Conservation (phyloP, 2,329 filamentous ascomycete genomes). For the Alternaria brassicae region DNA sequence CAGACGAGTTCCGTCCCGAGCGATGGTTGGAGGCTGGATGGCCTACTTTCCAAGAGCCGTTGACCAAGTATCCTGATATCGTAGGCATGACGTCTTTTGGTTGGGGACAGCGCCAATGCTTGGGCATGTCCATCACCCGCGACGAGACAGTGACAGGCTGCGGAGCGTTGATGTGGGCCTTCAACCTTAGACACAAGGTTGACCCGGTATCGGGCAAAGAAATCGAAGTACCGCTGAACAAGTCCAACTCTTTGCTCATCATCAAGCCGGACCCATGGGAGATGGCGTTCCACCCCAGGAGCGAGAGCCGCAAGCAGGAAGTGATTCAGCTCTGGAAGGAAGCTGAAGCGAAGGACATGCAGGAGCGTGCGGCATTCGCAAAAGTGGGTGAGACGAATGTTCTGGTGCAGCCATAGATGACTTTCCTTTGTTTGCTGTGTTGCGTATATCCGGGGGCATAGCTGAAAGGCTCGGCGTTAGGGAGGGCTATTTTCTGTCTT, state of each 20-base stretch:
- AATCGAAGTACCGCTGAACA: conserved; percentile 56
- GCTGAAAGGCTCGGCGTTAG: conserved; percentile 8
- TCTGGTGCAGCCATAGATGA: conserved; percentile 6
- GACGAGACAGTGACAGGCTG: conserved; percentile 61
- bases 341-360: conserved; percentile 47
- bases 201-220: conserved; percentile 52
- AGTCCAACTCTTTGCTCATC: conserved; percentile 64
- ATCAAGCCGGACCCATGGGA: conserved; percentile 64
- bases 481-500: not conserved
- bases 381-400: conserved; percentile 31
- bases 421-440: not conserved
- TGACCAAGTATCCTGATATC: conserved; percentile 69
- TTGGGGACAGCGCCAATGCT: conserved; percentile 68
- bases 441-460: conserved; percentile 3
- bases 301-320: conserved; percentile 46
- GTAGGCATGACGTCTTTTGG: conserved; percentile 71
- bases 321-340: conserved; percentile 44
- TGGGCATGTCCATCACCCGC: conserved; percentile 68
- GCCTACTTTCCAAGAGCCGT: conserved; percentile 70
- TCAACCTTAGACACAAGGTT: conserved; percentile 59
- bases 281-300: conserved; percentile 62
- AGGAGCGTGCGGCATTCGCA: conserved; percentile 47
- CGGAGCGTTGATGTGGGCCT: conserved; percentile 58
- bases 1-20: conserved; percentile 68
- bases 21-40: conserved; percentile 68